A percentile compares a stretch with the other conserved stretches of the same genome.
Conservation (phyloP, 2,329 filamentous ascomycete species). For the Dactylellina cionopaga region DNA sequence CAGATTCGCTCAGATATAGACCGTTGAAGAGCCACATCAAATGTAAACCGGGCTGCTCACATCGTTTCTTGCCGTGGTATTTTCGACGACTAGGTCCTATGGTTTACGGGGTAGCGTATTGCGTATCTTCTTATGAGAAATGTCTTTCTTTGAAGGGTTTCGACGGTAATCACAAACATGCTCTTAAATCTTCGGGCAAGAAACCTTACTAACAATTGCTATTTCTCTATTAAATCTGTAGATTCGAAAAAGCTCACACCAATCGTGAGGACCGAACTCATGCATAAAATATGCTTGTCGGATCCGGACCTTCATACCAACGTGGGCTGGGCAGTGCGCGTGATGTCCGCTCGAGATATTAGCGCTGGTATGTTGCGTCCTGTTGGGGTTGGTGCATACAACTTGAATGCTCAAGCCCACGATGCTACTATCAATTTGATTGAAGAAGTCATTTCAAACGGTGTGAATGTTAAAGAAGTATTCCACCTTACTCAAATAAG, state of each 20-base stretch:
- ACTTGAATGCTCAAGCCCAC: constrained; percentile 82
- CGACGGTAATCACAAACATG: constrained; percentile 71
- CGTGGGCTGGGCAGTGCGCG: constrained; percentile 85
- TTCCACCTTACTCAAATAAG: neutral
- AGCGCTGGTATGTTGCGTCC: constrained; percentile 78
- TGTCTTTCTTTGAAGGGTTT: constrained; percentile 61
- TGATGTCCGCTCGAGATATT: constrained; percentile 86
- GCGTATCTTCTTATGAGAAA: constrained; percentile 50
- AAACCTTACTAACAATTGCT: constrained; percentile 76
- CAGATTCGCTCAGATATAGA: constrained; percentile 62
- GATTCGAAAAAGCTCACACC: constrained; percentile 93
- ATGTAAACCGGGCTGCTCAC: neutral
- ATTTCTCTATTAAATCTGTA: constrained; percentile 74
- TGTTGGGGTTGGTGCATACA: constrained; percentile 66
- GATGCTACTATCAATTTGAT: constrained; percentile 78
- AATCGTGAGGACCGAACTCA: constrained; percentile 77
- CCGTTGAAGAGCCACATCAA: neutral
- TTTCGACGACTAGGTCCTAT: constrained; percentile 68
- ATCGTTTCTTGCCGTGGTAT: neutral
- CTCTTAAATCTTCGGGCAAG: neutral
- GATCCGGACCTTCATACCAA: constrained; percentile 61
- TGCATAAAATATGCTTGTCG: constrained; percentile 61
- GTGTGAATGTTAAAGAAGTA: constrained; percentile 79
- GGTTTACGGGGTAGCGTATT: constrained; percentile 76
- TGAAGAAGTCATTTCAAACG: constrained; percentile 75